Base-by-base conservation (phyloP, 768 basidiomycete species). In the Naganishia randhawae region DNA sequence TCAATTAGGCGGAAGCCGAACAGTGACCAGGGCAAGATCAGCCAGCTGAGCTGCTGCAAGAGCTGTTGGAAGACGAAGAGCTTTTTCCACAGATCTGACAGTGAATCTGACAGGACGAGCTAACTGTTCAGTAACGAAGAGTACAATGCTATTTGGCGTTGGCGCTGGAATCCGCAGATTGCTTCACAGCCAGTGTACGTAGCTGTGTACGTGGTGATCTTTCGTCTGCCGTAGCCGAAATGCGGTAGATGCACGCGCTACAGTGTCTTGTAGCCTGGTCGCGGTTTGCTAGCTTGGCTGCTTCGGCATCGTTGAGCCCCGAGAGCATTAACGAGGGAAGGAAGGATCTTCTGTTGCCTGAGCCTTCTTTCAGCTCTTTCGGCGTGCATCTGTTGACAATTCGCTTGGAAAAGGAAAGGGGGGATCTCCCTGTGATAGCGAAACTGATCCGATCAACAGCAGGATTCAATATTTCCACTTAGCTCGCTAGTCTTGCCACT, bases 21-120 rank as follows among this genome's bases (percentile, higher is more conserved):
- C 37, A 14, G 14, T 39, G 37, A 8, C 37, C 8, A 39, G n/a
- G n/a, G n/a, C n/a, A 39, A 39, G 14, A 7, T 39, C 7, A 13
- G 14, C 14, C 41, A 3, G 41, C 14, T 13, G 41, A 42, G 41
- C 4, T 8, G 41, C 4, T 8, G 14, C 5, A 63, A 3, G n/a
- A 42, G 25, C 27, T 45, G 11, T 6, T 22, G 22, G 10, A 19
- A 35, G 31, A 19, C 6, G 31, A 35, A 27, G n/a, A 42, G 32
- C 32, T 33, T 32, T 27, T 33, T 33, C 32, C 32, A 35, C 39
- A 27, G 57, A 27, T 62, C 32, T 42, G 39, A 39, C 52, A 6
- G 33, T 54, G 31, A 54, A 32, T 54, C 33, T 54, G 33, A 54
- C 25, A 14, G 52, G 52, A n/a, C 29, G 52, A 35, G 52, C 29